Percentiles rank a stretch among this genome's conserved stretches.
Evolutionary conservation across 192 early-diverging fungal genomes (phyloP).

Genomic region (Umbelopsis isabellina): DNA sequence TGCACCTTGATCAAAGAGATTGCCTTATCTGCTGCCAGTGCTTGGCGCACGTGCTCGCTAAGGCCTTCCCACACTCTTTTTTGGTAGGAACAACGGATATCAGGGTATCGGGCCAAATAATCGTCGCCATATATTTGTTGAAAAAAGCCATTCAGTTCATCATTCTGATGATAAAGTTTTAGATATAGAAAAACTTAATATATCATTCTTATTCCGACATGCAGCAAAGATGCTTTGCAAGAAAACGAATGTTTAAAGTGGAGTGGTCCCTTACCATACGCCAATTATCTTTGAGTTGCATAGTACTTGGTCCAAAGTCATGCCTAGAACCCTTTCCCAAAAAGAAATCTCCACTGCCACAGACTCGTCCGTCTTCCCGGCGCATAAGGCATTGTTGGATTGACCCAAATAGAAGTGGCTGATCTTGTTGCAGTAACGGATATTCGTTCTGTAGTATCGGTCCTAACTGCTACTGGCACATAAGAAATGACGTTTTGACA

Average conservation of each 20-base stretch:
- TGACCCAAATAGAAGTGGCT: conserved; percentile 49
- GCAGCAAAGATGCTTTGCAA: background rate
- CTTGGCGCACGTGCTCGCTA: conserved; percentile 32
- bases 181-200: conserved; percentile 19
- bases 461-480: conserved; percentile 43
- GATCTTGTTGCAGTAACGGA: conserved; percentile 29
- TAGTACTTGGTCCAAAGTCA: conserved; percentile 53
- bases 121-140: conserved; percentile 52
- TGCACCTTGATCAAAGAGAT: conserved; percentile 46
- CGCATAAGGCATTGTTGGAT: conserved; percentile 58
- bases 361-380: conserved; percentile 20
- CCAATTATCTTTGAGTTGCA: conserved; percentile 57
- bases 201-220: background rate
- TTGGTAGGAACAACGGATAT: conserved; percentile 31
- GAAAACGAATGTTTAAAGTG: background rate
- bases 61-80: conserved; percentile 24
- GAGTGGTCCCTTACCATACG: conserved; percentile 45
- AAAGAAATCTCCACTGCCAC: conserved; percentile 30
- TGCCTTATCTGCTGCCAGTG: conserved; percentile 38
- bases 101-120: conserved; percentile 31
- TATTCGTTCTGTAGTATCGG: conserved; percentile 51
- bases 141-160: conserved; percentile 51
- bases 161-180: conserved; percentile 37
- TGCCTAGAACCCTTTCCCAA: conserved; percentile 31
- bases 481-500: conserved; percentile 9